These are phyloP conservation scores for Ascochyta lentis DNA, from an alignment of 2,329 filamentous ascomycete genomes.

Conservation along the genomic window DNA sequence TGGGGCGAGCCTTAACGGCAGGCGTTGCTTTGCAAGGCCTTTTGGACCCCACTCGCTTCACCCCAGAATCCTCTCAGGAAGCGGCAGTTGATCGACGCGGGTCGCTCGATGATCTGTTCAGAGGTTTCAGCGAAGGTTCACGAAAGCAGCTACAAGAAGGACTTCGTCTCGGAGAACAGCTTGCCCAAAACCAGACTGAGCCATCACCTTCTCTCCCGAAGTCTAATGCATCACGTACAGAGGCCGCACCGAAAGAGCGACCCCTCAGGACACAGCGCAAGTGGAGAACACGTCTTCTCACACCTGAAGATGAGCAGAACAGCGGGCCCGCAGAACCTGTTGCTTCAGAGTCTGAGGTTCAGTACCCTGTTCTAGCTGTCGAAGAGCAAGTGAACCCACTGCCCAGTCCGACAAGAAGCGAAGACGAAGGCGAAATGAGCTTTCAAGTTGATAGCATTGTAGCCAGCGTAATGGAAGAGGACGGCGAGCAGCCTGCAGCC, in stretches of 20 bases:
- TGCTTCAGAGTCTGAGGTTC: constrained; percentile 24
- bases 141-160: constrained; percentile 48
- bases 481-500: not conserved
- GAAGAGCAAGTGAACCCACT: constrained; percentile 29
- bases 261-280: constrained; percentile 34
- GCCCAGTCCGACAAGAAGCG: constrained; percentile 40
- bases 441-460: constrained; percentile 38
- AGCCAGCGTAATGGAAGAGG: constrained; percentile 16
- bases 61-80: constrained; percentile 35
- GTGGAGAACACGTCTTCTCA: constrained; percentile 42
- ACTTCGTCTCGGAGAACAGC: constrained; percentile 48
- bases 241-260: constrained; percentile 23
- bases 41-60: constrained; percentile 39
- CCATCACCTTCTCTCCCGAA: constrained; percentile 26
- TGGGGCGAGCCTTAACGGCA: constrained; percentile 47
- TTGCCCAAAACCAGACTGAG: constrained; percentile 36
- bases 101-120: constrained; percentile 47
- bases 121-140: constrained; percentile 49
- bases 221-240: constrained; percentile 22
- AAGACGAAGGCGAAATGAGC: constrained; percentile 44
- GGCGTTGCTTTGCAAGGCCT: constrained; percentile 49
- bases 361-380: constrained; percentile 34
- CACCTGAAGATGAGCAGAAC: constrained; percentile 41
- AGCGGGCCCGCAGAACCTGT: constrained; percentile 19
- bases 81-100: constrained; percentile 29